Evolutionary conservation across 2,329 filamentous ascomycete species (phyloP).

Genomic region (Pestalotiopsis sp.): DNA sequence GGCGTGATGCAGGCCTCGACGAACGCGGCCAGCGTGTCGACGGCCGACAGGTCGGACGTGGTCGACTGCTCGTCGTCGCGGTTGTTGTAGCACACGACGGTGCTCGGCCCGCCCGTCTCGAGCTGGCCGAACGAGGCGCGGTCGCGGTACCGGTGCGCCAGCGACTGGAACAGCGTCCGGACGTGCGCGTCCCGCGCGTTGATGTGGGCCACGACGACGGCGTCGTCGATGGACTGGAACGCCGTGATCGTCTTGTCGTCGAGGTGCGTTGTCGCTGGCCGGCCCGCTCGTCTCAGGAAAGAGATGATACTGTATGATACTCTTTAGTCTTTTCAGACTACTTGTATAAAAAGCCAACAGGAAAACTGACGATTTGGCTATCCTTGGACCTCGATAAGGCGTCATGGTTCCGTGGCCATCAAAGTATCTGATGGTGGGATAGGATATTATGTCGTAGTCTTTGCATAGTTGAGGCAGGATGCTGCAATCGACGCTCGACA

Average conservation of each 20-base stretch:
- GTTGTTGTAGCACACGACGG: conserved; percentile 44
- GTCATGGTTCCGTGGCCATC: conserved; percentile 33
- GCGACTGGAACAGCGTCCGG: conserved; percentile 29
- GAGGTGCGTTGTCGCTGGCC: conserved; percentile 28
- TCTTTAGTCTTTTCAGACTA: background rate
- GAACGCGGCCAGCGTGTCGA: conserved; percentile 39
- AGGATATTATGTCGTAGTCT: conserved; percentile 44
- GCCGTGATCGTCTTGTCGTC: conserved; percentile 21
- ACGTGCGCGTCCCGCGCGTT: conserved; percentile 31
- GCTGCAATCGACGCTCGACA: conserved; percentile 45
- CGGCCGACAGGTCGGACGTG: conserved; percentile 32
- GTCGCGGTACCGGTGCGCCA: conserved; percentile 41
- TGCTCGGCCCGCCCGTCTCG: conserved; percentile 18
- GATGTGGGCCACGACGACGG: conserved; percentile 45
- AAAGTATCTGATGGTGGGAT: conserved; percentile 49
- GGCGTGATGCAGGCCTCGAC: conserved; percentile 40
- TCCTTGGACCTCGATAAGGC: conserved; percentile 48
- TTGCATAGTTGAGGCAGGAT: conserved; percentile 38
- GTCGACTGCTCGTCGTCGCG: conserved; percentile 37
- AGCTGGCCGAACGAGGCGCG: conserved; percentile 44
- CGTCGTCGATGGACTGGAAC: conserved; percentile 41
- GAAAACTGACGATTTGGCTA: conserved; percentile 36
- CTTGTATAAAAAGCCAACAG: background rate
- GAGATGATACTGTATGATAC: conserved; percentile 33
- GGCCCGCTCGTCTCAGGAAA: conserved; percentile 30